Evolutionary conservation across 805 yeast species (phyloP).

Genomic region (Candida ficus): DNA sequence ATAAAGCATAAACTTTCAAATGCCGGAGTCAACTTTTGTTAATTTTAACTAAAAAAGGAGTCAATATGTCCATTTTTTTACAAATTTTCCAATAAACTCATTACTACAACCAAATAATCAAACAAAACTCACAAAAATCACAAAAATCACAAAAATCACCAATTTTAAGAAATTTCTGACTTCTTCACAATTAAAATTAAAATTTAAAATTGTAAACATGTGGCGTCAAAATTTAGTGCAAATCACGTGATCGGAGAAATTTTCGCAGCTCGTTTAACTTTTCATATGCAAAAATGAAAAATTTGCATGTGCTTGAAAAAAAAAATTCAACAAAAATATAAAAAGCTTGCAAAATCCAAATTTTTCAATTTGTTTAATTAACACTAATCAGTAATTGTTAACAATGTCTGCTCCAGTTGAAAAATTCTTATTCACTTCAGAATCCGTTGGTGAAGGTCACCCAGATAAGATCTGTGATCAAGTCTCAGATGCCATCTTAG

Average conservation of each 20-base stretch:
- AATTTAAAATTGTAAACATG: not conserved
- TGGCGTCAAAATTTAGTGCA: not conserved
- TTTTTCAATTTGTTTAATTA: not conserved
- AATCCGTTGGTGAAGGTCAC: constrained; percentile 93
- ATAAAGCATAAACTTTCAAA: too few relatives aligned
- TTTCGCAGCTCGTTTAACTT: too few relatives aligned
- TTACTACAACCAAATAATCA: too few relatives aligned
- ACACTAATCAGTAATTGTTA: not conserved
- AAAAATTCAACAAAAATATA: not conserved
- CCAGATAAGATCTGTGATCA: constrained; percentile 98
- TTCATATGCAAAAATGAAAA: constrained; percentile 4
- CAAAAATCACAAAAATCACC: too few relatives aligned
- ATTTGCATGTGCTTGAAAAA: constrained; percentile 11
- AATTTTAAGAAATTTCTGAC: too few relatives aligned
- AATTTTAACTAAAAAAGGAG: too few relatives aligned
- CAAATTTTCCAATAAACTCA: too few relatives aligned
- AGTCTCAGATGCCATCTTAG: constrained; percentile 96
- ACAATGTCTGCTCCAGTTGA: constrained; percentile 21
- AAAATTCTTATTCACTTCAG: constrained; percentile 70
- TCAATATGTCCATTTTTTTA: too few relatives aligned
- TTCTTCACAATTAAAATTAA: too few relatives aligned
- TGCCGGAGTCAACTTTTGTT: too few relatives aligned
- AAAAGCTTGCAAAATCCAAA: not conserved
- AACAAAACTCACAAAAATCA: too few relatives aligned
- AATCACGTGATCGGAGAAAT: too few relatives aligned